phyloP scores from a whole-genome alignment of 177 flowering plant genomes.

The Vitis hybrid region DNA sequence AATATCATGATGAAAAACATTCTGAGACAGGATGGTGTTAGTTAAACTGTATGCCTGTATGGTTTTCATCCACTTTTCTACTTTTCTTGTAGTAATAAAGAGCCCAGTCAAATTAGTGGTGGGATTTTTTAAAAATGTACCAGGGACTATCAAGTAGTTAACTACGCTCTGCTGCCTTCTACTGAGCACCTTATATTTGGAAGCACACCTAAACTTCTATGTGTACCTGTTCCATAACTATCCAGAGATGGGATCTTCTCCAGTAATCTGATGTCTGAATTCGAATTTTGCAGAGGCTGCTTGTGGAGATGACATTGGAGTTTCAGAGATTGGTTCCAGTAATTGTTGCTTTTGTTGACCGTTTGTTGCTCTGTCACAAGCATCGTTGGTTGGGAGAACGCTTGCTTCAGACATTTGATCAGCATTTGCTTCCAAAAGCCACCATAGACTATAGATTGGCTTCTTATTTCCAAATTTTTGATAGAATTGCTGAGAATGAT shows the following conservation, averaged over 20 bases:
- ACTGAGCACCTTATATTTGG: background rate
- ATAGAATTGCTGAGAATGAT: conserved; percentile 72
- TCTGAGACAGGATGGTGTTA: too few relatives aligned
- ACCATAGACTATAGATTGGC: conserved; percentile 51
- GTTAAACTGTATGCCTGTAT: too few relatives aligned
- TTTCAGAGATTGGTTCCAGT: conserved; percentile 71
- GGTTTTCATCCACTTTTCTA: too few relatives aligned
- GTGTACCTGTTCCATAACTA: background rate
- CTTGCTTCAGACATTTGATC: conserved; percentile 74
- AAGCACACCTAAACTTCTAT: background rate
- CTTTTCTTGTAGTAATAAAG: too few relatives aligned
- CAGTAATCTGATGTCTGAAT: background rate
- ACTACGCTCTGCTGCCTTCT: too few relatives aligned
- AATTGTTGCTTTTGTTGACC: conserved; percentile 59
- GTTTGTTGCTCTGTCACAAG: conserved; percentile 71
- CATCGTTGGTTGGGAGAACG: conserved; percentile 81
- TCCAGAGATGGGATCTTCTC: background rate
- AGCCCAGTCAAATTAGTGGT: too few relatives aligned
- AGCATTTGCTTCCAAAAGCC: conserved; percentile 68
- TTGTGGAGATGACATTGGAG: conserved; percentile 60
- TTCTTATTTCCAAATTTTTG: conserved; percentile 75
- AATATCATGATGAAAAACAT: too few relatives aligned
- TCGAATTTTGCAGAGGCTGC: conserved; percentile 53
- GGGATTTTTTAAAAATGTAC: too few relatives aligned
- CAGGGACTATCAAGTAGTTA: too few relatives aligned